Conservation (phyloP, 306 rosid species). For the Begonia masoniana region DNA sequence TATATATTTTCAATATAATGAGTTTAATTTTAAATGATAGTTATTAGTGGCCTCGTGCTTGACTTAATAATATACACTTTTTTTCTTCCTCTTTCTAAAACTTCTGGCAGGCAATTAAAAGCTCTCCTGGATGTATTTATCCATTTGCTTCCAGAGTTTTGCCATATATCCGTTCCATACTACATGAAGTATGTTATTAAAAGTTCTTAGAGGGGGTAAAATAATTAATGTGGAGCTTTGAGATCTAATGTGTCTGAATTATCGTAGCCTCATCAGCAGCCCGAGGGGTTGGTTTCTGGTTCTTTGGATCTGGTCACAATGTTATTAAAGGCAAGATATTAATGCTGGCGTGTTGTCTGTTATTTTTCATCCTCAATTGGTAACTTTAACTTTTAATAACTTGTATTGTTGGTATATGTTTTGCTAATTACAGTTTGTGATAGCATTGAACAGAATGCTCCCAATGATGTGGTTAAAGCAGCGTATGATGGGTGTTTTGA, state of each 20-base stretch:
- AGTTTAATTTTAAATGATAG: too few relatives aligned
- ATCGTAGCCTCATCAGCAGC: constrained; percentile 67
- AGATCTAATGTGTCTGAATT: constrained; percentile 18
- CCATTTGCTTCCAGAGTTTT: constrained; percentile 66
- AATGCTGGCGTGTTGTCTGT: constrained; percentile 11
- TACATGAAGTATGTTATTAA: constrained; percentile 38
- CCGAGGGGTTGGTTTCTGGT: constrained; percentile 83
- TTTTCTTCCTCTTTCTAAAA: constrained; percentile 4
- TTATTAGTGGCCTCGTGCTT: too few relatives aligned
- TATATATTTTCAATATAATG: too few relatives aligned
- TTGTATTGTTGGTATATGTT: constrained; percentile 7
- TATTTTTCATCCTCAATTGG: not conserved
- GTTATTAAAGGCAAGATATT: constrained; percentile 78
- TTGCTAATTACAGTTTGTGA: constrained; percentile 27
- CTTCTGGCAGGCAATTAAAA: constrained; percentile 61
- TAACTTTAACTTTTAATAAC: constrained; percentile 11
- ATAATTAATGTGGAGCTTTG: constrained; percentile 2
- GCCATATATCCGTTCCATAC: constrained; percentile 60
- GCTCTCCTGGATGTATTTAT: constrained; percentile 69
- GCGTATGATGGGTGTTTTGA: constrained; percentile 66
- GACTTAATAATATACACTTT: too few relatives aligned
- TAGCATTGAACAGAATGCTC: constrained; percentile 66
- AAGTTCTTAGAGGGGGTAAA: not conserved
- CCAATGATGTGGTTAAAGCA: constrained; percentile 60
- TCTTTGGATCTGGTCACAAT: constrained; percentile 79